phyloP scores from a whole-genome alignment of 352 stramenopile genomes.

The Globisporangium nodosum region DNA sequence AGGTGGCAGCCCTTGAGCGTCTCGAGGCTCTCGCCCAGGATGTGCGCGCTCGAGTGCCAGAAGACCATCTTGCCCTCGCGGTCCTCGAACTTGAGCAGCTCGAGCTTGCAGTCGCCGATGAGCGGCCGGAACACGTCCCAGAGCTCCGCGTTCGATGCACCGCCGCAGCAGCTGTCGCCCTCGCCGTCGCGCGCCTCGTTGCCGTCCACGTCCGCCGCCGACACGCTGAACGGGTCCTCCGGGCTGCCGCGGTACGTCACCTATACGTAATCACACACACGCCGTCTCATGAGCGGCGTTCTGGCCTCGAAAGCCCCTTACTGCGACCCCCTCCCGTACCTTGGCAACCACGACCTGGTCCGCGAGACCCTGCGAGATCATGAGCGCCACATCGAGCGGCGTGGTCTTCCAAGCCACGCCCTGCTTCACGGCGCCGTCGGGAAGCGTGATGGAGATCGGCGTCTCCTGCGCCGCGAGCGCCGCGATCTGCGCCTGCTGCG shows the following conservation, averaged over 20 bases:
- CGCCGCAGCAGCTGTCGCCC: conserved; percentile 40
- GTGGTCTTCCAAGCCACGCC: conserved; percentile 93
- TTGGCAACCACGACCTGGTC: conserved; percentile 89
- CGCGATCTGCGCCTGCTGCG: conserved; percentile 62
- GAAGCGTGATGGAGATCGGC: conserved; percentile 95
- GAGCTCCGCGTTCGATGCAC: conserved; percentile 74
- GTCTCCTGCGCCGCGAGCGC: conserved; percentile 78
- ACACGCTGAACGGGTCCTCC: conserved; percentile 71
- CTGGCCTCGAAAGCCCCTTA: not conserved
- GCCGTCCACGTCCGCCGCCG: conserved; percentile 87
- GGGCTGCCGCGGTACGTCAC: conserved; percentile 79
- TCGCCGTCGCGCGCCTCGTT: conserved; percentile 66
- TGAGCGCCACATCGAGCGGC: conserved; percentile 94
- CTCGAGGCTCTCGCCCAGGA: conserved; percentile 97
- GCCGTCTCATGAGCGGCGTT: not conserved
- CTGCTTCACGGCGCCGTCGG: conserved; percentile 93
- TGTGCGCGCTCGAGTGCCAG: conserved; percentile 98
- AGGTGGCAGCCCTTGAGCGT: conserved; percentile 95
- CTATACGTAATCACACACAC: conserved; percentile 21
- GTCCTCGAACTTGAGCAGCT: conserved; percentile 99
- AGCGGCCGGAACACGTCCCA: conserved; percentile 97
- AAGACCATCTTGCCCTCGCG: conserved; percentile 86
- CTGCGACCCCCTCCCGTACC: conserved; percentile 1
- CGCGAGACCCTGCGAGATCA: conserved; percentile 94
- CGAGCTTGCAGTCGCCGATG: conserved; percentile 94